phyloP scores from a whole-genome alignment of 305 asterid genomes.

The Andrographis paniculata region DNA sequence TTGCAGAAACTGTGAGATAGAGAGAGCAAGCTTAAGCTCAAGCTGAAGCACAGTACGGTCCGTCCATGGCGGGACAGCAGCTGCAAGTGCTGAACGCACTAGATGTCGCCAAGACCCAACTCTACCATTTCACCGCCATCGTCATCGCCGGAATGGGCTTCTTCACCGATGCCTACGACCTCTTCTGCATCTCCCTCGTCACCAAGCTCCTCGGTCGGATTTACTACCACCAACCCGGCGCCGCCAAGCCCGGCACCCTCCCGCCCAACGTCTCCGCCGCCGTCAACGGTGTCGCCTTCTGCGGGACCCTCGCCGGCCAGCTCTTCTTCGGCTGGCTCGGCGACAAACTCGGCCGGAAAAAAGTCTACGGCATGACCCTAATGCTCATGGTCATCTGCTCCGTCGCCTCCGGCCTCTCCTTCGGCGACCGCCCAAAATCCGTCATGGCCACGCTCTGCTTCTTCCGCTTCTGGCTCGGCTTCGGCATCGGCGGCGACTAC shows the following conservation, averaged over 20 bases:
- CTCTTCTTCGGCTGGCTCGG: constrained; percentile 5
- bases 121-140: constrained; percentile 1
- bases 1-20: too few relatives aligned
- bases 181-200: background rate
- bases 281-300: background rate
- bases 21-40: too few relatives aligned
- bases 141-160: background rate
- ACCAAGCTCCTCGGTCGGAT: background rate
- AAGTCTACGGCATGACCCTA: background rate
- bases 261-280: background rate
- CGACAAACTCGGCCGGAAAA: background rate
- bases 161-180: constrained; percentile 1
- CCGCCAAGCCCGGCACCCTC: background rate
- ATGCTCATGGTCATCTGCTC: background rate
- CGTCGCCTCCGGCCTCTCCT: background rate
- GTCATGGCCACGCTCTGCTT: constrained; percentile 3
- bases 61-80: background rate
- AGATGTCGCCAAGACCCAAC: background rate
- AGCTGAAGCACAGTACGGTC: too few relatives aligned
- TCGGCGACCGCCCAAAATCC: background rate
- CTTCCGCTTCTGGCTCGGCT: background rate
- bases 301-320: background rate
- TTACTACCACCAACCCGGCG: background rate
- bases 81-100: constrained; percentile 2
- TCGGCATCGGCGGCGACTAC: constrained; percentile 1